Conservation (phyloP, 495 filamentous ascomycete genomes). For the Penicillium daleae region DNA sequence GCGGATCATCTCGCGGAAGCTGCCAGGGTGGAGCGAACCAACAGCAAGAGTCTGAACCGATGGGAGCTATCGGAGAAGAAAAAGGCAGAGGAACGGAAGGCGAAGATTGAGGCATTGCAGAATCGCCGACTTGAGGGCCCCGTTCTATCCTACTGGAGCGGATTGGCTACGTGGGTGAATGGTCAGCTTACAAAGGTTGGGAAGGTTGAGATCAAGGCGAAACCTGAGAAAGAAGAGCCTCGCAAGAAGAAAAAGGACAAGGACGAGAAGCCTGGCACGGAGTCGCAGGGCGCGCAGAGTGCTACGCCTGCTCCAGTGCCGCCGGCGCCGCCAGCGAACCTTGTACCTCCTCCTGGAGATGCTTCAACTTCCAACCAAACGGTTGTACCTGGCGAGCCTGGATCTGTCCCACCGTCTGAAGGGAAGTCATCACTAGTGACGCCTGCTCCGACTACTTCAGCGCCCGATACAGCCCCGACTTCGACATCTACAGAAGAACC, state of each 20-base stretch:
- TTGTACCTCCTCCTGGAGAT: not conserved
- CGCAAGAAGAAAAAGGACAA: conserved; percentile 41
- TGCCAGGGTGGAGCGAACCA: conserved; percentile 77
- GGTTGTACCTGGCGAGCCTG: not conserved
- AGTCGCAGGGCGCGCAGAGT: conserved; percentile 28
- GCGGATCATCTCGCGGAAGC: conserved; percentile 85
- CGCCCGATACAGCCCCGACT: not conserved
- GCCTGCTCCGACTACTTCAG: not conserved
- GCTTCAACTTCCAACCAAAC: not conserved
- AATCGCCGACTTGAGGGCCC: conserved; percentile 86
- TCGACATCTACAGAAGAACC: not conserved
- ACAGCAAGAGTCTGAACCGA: conserved; percentile 86
- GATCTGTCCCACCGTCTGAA: not conserved
- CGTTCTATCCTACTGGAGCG: conserved; percentile 92
- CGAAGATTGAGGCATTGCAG: conserved; percentile 80
- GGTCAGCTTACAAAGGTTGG: conserved; percentile 76
- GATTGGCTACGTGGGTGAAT: conserved; percentile 74
- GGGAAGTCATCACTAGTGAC: not conserved
- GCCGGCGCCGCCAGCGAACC: no score
- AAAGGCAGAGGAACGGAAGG: conserved; percentile 78
- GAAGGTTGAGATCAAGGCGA: conserved; percentile 62
- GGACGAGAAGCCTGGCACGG: conserved; percentile 28
- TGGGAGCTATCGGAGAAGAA: conserved; percentile 93
- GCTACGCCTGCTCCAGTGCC: conserved; percentile 18
- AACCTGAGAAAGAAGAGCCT: conserved; percentile 43